Base-by-base conservation (phyloP, 176 grass and related monocot genomes). In the Neostapfia colusana region DNA sequence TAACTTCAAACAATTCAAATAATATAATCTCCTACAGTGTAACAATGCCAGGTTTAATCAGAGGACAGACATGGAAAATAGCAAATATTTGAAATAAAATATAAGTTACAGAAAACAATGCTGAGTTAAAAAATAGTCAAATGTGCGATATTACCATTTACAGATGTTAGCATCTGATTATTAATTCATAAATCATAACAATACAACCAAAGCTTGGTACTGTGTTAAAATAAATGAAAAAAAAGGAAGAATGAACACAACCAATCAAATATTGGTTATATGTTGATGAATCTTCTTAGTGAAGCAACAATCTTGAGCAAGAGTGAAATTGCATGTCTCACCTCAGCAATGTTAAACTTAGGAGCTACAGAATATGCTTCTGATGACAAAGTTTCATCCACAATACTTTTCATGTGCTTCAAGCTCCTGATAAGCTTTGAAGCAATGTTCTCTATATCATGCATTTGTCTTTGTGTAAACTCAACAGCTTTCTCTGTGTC, bases 381-480 rank as follows among this genome's bases (percentile, higher is more conserved):
- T 61, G 74, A 81, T 62, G 59, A 80, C 63, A 98, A 79, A 85
- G 54, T 84, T 87, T 88, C 87, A 7, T 98, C 89, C 60, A 94
- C 80, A 67, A 98, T 73, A 74, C 79, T 84, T 82, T 54, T 98
- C 91, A 92, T 90, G 39, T 85, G 82, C 72, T 81, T 92, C 86
- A 98, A 89, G 44, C 79, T 89, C 71, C 80, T 88, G n/a, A 98
- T 82, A 90, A 98, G 91, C 72, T 86, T 91, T 77, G 63, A 79
- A 65, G 91, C 74, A 83, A 98, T 81, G 73, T 77, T 94, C 78
- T 94, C 95, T 73, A 94, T 84, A 69, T 92, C 95, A 36, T 90
- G 95, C 91, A 98, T 94, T 80, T 98, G 95, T 49, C 87, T 81
- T 61, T 88, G 89, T 67, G 91, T 88, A 79, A 98, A 98, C 50